Evolutionary conservation across 768 basidiomycete species (phyloP).

Genomic region (Phlebiopsis gigantea): DNA sequence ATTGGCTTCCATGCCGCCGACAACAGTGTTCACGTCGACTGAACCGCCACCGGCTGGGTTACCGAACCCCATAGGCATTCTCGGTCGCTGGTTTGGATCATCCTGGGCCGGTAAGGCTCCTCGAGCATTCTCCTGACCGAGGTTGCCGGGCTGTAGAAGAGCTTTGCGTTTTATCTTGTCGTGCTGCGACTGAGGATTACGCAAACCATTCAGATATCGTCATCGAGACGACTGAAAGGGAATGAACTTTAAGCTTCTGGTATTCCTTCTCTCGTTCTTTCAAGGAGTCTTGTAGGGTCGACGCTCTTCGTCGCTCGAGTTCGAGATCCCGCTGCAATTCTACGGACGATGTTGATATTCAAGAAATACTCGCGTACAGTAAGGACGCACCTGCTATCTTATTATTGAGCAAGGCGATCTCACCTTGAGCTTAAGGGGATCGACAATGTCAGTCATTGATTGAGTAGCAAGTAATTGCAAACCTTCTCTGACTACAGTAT

Average conservation of each 20-base stretch:
- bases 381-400: conserved; percentile 54
- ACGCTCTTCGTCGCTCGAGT: conserved; percentile 66
- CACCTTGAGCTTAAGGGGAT: conserved; percentile 57
- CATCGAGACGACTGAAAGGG: too few relatives aligned
- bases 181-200: conserved; percentile 49
- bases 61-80: background rate
- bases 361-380: background rate
- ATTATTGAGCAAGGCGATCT: conserved; percentile 62
- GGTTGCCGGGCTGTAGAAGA: conserved; percentile 45
- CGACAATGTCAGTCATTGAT: background rate
- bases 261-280: conserved; percentile 84
- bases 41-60: conserved; percentile 13
- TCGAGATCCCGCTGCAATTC: conserved; percentile 80
- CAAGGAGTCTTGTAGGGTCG: conserved; percentile 68
- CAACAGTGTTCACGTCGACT: conserved; percentile 48
- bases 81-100: background rate
- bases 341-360: conserved; percentile 23
- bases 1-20: conserved; percentile 61
- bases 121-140: conserved; percentile 9
- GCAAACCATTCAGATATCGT: background rate
- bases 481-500: conserved; percentile 86
- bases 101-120: background rate
- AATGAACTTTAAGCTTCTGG: conserved; percentile 70
- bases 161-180: conserved; percentile 83
- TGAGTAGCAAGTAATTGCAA: background rate